Base-by-base conservation (phyloP, 352 stramenopile species). In the Pythium graminicola region DNA sequence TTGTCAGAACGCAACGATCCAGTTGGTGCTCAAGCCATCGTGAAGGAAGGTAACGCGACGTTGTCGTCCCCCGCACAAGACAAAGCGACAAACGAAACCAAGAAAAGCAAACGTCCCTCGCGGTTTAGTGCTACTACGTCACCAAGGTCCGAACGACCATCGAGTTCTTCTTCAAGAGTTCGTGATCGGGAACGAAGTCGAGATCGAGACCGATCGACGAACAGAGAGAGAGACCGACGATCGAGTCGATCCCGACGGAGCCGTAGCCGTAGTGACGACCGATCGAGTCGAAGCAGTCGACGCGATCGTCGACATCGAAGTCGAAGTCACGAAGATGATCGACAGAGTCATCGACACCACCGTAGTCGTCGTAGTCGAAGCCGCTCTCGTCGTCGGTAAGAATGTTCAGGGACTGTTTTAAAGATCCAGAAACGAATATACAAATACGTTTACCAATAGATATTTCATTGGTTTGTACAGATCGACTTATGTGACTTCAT, bases 181-280 rank as follows among this genome's bases (percentile, higher is more conserved):
- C 35, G 45, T 23, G 14, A 33, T 19, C 43, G 50, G 40, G 46
- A 54, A 36, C 28, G 53, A 32, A 46, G 46, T 27, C 44, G 44
- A 13, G 47, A 49, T n/a, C 57, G 71, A 22, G 63, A 74, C 23
- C 53, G 60, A 32, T n/a, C n/a, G n/a, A n/a, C n/a, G n/a, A 39
- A 57, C 31, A 36, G 52, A 28, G 45, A 56, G 24, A 27, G 46
- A 10, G 29, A 39, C 19, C 39, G 47, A 36, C 54, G 54, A 4
- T 50, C 35, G 3, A 16, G 38, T 52, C 31, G 52, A 19, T 50
- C 35, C 10, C 23, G 52, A 35, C 53, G 47, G 6, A 58, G 60
- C 28, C 54, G 54, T 52, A 67, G 53, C 43, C 59, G 47, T 19
- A 54, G 44, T 28, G 29, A 42, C 6, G 52, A 60, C 1, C 32